These are phyloP conservation scores for Fistulinella prunicolor DNA, from an alignment of 768 basidiomycete genomes.

Conservation along the genomic window DNA sequence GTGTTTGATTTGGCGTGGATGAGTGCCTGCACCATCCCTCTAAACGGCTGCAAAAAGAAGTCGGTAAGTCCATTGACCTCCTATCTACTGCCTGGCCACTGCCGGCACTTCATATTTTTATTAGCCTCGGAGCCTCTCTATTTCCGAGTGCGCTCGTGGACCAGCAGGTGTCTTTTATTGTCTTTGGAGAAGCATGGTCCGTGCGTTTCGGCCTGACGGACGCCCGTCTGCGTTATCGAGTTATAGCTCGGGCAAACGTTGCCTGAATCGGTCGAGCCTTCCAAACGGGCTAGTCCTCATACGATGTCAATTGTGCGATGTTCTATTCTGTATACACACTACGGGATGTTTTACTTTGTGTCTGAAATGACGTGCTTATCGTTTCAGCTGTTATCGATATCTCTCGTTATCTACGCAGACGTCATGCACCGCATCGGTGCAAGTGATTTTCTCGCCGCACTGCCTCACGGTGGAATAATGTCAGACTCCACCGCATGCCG, in stretches of 20 bases:
- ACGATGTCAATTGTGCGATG: background rate
- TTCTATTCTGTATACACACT: background rate
- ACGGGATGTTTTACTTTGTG: background rate
- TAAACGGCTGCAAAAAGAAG: conserved; percentile 8
- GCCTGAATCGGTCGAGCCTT: too few relatives aligned
- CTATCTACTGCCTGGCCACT: conserved; percentile 8
- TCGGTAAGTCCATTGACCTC: background rate
- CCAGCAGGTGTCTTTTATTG: conserved; percentile 1
- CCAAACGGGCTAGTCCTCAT: too few relatives aligned
- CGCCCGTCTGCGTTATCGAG: background rate
- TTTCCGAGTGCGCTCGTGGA: conserved; percentile 13
- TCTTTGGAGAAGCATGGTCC: conserved; percentile 4
- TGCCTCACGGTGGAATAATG: conserved; percentile 3
- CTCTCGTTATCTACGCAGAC: conserved; percentile 13
- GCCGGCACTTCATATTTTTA: conserved; percentile 13
- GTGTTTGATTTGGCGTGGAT: background rate
- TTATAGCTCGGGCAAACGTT: too few relatives aligned
- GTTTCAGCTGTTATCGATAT: conserved; percentile 13
- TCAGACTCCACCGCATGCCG: conserved; percentile 14
- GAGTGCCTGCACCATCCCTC: too few relatives aligned
- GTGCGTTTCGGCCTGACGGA: background rate
- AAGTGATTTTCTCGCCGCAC: conserved; percentile 19
- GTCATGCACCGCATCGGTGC: conserved; percentile 14
- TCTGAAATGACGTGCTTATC: conserved; percentile 10
- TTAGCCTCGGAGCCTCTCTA: conserved; percentile 21